Percentiles rank a stretch among this genome's conserved stretches.
phyloP scores from a whole-genome alignment of 805 yeast genomes.

The Lipomyces starkeyi region DNA sequence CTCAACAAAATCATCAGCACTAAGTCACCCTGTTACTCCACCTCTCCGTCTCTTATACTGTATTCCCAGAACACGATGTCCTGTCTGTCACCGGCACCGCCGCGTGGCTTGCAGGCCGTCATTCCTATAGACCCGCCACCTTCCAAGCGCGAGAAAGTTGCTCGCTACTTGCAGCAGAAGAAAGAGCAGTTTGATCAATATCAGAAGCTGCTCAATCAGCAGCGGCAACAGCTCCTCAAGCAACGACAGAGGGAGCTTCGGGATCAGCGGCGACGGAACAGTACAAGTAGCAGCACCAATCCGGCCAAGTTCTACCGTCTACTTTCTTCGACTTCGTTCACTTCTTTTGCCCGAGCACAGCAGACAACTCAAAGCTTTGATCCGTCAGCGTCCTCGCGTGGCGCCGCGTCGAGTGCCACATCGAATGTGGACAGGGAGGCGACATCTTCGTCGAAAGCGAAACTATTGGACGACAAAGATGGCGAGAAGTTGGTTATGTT shows the following conservation, averaged over 20 bases:
- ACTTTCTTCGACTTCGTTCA: constrained; percentile 36
- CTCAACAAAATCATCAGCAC: neutral
- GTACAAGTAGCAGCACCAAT: neutral
- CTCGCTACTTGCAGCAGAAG: constrained; percentile 31
- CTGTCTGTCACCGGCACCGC: constrained; percentile 35
- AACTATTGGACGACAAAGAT: constrained; percentile 36
- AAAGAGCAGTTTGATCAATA: constrained; percentile 37
- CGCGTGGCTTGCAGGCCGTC: constrained; percentile 36
- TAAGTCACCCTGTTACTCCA: neutral
- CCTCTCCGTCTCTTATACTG: neutral
- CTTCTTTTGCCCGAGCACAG: constrained; percentile 34
- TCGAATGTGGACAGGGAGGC: neutral
- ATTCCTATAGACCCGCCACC: constrained; percentile 38
- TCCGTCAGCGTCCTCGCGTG: neutral
- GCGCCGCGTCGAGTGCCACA: neutral
- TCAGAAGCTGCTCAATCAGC: constrained; percentile 32
- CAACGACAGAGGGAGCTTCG: constrained; percentile 18
- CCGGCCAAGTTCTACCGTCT: constrained; percentile 23
- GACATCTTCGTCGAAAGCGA: constrained; percentile 5
- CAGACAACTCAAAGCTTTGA: constrained; percentile 3
- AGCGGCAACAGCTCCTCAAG: constrained; percentile 27
- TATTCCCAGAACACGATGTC: constrained; percentile 20
- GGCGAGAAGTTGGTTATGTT: constrained; percentile 67
- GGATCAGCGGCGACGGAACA: constrained; percentile 6
- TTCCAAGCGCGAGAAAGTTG: constrained; percentile 37